Base-by-base conservation (phyloP, 106 monocot species). In the Agapanthus africanus region DNA sequence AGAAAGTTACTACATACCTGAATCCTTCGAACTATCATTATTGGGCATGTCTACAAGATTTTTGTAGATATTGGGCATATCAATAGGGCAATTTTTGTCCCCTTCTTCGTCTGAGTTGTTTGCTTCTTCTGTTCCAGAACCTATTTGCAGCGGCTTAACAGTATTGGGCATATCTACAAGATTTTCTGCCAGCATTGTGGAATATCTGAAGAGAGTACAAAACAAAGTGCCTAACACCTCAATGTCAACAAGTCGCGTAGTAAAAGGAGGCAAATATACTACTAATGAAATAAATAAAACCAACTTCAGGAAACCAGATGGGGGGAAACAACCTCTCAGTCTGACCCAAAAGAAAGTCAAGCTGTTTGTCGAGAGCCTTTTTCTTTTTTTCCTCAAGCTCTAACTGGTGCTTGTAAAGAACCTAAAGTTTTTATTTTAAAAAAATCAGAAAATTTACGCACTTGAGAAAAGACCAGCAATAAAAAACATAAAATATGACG, bases 301-400 rank as follows among this genome's bases (percentile, higher is more conserved):
- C 37, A 21, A 63, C 0, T 36, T 37, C 7, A 7, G 4, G n/a
- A n/a, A n/a, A n/a, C n/a, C n/a, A n/a, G n/a, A n/a, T n/a, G n/a
- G n/a, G n/a, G 25, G 0, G 19, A 6, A 68, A 68, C 31, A 40
- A 93, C 99, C 99, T 99, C 78, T 99, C 99, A 59, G 99, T 99
- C 71, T 99, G 99, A 22, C 90, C 99, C 59, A 99, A 79, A 79
- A 99, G 99, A 82, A 93, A 99, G 78, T 90, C 87, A 80, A 99
- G 93, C 41, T 99, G 99, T 71, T 93, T 99, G 78, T 99, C 99
- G 67, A 99, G 82, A 77, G 90, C 79, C 74, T 86, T 93, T 71
- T 93, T 99, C 87, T 93, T 99, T 79, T 76, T 90, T 76, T 99
- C 93, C 71, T 99, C 99, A 39, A 85, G 52, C 70, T 90, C 99